A percentile compares a stretch with the other conserved stretches of the same genome.
phyloP scores from a whole-genome alignment of 2,329 filamentous ascomycete species.

The Nemania bipapillata region DNA sequence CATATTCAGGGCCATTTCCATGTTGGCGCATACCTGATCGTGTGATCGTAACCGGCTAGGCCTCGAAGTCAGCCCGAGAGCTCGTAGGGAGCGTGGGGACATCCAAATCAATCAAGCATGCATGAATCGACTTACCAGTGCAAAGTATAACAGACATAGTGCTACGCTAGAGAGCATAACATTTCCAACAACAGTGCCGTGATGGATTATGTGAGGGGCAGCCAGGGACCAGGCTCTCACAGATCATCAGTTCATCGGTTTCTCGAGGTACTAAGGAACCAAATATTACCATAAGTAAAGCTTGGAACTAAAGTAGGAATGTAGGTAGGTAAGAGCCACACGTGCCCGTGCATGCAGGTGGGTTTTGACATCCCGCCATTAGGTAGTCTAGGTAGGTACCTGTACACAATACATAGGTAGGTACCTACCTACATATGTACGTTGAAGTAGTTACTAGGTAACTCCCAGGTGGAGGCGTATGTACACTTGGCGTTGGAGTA shows the following conservation, averaged over 20 bases:
- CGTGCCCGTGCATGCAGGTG: neutral
- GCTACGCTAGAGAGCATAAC: constrained; percentile 23
- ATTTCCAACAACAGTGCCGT: constrained; percentile 13
- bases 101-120: constrained; percentile 1
- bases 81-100: neutral
- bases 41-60: constrained; percentile 71
- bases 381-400: neutral
- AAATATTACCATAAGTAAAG: neutral
- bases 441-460: too few relatives aligned
- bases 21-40: constrained; percentile 62
- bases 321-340: neutral
- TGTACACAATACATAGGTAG: too few relatives aligned
- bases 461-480: too few relatives aligned
- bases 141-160: constrained; percentile 71
- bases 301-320: too few relatives aligned
- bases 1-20: neutral
- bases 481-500: too few relatives aligned
- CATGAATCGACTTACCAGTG: constrained; percentile 61
- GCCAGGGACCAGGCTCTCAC: constrained; percentile 29
- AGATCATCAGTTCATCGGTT: constrained; percentile 7
- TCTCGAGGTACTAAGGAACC: constrained; percentile 5
- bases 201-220: constrained; percentile 18
- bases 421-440: too few relatives aligned
- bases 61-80: constrained; percentile 28
- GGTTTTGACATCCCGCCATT: too few relatives aligned